Conservation (phyloP, 2,329 filamentous ascomycete species). For the Phaeosphaeria sp. region DNA sequence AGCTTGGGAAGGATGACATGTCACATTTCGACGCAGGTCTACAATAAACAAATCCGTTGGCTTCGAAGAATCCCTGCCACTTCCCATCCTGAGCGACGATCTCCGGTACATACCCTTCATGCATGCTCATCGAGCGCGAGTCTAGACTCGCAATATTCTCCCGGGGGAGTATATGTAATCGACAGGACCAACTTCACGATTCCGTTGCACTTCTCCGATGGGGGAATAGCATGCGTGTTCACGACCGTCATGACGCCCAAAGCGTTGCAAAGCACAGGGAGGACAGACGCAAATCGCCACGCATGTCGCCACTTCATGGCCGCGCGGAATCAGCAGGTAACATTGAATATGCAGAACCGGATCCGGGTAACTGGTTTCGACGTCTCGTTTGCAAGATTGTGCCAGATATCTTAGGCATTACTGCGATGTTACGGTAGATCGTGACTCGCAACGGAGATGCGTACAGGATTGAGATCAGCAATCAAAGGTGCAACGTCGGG, state of each 20-base stretch:
- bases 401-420: background rate
- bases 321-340: background rate
- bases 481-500: background rate
- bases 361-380: background rate
- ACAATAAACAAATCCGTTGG: too few species aligned
- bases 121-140: background rate
- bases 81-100: background rate
- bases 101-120: background rate
- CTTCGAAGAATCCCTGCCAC: background rate
- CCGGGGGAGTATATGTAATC: background rate
- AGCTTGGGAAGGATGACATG: too few species aligned
- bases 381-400: background rate
- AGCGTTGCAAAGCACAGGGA: background rate
- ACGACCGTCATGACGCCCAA: background rate
- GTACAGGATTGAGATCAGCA: background rate
- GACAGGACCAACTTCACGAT: background rate
- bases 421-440: background rate
- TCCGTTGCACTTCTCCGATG: background rate
- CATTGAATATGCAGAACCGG: background rate
- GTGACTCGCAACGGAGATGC: background rate
- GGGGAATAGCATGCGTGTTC: background rate
- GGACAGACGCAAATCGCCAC: too few species aligned
- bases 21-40: too few species aligned
- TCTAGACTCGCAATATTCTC: background rate
- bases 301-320: too few species aligned